Evolutionary conservation across 2,329 filamentous ascomycete species (phyloP), one percentile per base, ranked within the genome.

Genomic region (Xylariales sp.): DNA sequence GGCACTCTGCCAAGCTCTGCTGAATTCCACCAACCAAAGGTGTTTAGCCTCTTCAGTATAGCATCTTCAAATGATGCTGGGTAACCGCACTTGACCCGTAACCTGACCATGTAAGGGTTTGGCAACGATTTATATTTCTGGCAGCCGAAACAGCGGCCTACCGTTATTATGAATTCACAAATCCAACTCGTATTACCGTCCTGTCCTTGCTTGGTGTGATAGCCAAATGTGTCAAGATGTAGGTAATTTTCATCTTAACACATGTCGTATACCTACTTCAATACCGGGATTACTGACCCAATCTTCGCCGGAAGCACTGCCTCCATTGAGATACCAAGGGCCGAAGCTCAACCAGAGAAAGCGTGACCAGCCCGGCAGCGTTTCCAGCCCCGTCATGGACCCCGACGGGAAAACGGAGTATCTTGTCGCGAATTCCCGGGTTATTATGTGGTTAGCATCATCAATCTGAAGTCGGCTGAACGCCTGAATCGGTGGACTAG

Each of bases 251-350:
- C 30, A 28, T 53, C 48, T 45, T 14, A 39, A 52, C 9, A 1
- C 41, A 30, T 5, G 14, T 28, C 34, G 7, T 8, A 23, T 23
- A 23, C 10, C 12, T 30, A 28, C 36, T 48, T 7, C 9, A 9
- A 36, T n/a, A 52, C 43, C 23, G 16, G 5, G 9, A 48, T 46
- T 34, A 30, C 46, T 30, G 36, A 14, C 50, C 53, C 39, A 18
- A 50, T 64, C 12, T 34, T 28, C n/a, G 46, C 9, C 65, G 65
- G 65, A 67, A 34, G 32, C 43, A 45, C 60, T 52, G n/a, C 23
- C 61, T 64, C 65, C 60, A 55, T 67, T 46, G 6, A 64, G 61
- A 52, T 16, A 36, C 48, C 45, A 54, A 41, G 36, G 8, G 23
- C 30, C 55, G 43, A 23, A 41, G 6, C 61, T 54, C 30, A 28